Percentiles rank a stretch among this genome's conserved stretches.
Conservation (phyloP, 2,329 filamentous ascomycete genomes). For the Talaromyces sp. region DNA sequence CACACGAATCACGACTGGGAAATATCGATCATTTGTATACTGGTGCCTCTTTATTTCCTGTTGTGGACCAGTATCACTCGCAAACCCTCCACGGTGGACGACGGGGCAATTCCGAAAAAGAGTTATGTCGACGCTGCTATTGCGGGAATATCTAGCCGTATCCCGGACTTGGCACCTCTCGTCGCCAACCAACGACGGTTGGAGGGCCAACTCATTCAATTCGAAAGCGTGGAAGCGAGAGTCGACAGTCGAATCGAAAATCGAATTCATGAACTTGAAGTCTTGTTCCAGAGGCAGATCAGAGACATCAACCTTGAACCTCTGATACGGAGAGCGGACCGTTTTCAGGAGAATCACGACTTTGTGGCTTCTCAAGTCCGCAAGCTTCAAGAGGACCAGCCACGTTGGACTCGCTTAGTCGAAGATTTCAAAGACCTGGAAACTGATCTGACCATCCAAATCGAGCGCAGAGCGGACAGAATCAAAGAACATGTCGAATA, state of each 20-base stretch:
- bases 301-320: not conserved
- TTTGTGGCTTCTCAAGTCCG: not conserved
- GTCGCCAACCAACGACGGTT: not conserved
- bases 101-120: not conserved
- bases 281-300: not conserved
- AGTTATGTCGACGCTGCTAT: not conserved
- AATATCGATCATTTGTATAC: not conserved
- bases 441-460: not conserved
- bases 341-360: not conserved
- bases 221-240: not conserved
- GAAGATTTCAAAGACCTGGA: not conserved
- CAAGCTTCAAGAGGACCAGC: not conserved
- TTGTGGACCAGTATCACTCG: not conserved
- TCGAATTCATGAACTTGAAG: not conserved
- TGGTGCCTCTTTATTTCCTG: not conserved
- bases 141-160: not conserved
- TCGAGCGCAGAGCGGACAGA: not conserved
- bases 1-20: not conserved
- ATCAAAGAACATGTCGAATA: not conserved
- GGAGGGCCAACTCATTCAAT: not conserved
- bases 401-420: too few species aligned
- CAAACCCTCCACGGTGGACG: not conserved
- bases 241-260: not conserved
- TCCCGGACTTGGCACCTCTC: not conserved
- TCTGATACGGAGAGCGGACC: not conserved